These are phyloP conservation scores for Lactuca sativa DNA, from an alignment of 129 eudicot species.

Conservation along the genomic window DNA sequence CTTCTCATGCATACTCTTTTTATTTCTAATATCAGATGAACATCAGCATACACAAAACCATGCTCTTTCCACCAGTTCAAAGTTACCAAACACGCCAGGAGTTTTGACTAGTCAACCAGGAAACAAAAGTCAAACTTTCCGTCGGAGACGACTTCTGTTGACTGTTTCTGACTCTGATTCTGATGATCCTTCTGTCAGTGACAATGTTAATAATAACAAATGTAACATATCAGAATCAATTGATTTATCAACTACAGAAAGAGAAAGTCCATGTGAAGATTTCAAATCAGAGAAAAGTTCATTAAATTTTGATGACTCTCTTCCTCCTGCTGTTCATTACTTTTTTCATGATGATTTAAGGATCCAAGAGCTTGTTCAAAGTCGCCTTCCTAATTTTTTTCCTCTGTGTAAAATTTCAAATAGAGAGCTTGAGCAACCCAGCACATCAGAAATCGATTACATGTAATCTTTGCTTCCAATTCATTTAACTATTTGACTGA, in stretches of 20 bases:
- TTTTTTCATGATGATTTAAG: conserved; percentile 55
- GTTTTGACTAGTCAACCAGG: conserved; percentile 40
- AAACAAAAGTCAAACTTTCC: conserved; percentile 35
- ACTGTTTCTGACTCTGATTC: conserved; percentile 63
- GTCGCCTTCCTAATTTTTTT: conserved; percentile 54
- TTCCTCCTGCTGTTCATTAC: conserved; percentile 45
- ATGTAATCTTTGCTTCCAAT: conserved; percentile 40
- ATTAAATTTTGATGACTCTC: conserved; percentile 9
- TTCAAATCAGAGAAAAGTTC: conserved; percentile 31
- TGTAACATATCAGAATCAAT: conserved; percentile 19
- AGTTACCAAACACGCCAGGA: conserved; percentile 40
- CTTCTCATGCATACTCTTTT: background rate
- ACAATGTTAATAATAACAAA: conserved; percentile 13
- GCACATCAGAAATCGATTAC: conserved; percentile 68
- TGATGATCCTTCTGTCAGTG: conserved; percentile 39
- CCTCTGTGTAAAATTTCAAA: conserved; percentile 44
- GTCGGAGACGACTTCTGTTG: conserved; percentile 66
- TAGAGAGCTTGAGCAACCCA: conserved; percentile 36
- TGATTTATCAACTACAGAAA: conserved; percentile 10
- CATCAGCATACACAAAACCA: conserved; percentile 26
- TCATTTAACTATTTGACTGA: background rate
- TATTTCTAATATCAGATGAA: conserved; percentile 32
- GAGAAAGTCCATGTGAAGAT: conserved; percentile 42
- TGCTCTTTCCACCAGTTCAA: conserved; percentile 51
- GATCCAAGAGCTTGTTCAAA: conserved; percentile 59